These are phyloP conservation scores for Spongispora temasekensis DNA, from an alignment of 1,284 basidiomycete genomes.

Conservation along the genomic window DNA sequence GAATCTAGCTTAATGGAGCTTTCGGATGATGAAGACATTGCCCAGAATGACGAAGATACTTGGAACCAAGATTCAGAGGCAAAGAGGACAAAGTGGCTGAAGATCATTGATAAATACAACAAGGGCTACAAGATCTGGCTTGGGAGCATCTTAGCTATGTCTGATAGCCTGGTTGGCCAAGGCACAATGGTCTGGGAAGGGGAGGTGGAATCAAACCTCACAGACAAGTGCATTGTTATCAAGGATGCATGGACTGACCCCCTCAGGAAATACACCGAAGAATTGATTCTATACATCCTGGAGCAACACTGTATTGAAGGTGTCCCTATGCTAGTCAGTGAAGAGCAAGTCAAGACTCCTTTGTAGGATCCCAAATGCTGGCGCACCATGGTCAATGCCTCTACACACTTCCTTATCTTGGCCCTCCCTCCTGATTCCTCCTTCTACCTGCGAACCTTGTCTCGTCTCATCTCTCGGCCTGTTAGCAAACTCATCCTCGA, in stretches of 20 bases:
- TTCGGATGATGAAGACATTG: not conserved
- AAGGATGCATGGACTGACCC: slow-evolving; percentile 13
- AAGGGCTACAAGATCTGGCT: not conserved
- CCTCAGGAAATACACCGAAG: slow-evolving; percentile 8
- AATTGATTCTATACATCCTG: slow-evolving; percentile 7
- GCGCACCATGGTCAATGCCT: not conserved
- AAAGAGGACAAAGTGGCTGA: not conserved
- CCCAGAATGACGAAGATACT: not conserved
- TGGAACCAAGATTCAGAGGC: not conserved
- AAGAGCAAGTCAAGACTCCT: slow-evolving; percentile 8
- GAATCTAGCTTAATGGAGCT: not conserved
- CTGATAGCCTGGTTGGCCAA: slow-evolving; percentile 2
- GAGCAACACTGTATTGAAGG: not conserved
- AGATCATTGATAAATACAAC: not conserved
- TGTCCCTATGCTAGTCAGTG: slow-evolving; percentile 1
- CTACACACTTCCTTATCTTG: not conserved
- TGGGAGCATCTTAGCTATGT: not conserved
- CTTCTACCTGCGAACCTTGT: slow-evolving; percentile 2
- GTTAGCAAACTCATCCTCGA: not conserved
- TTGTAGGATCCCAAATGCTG: not conserved
- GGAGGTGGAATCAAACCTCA: not conserved
- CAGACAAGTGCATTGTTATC: not conserved
- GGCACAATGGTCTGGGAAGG: slow-evolving; percentile 9
- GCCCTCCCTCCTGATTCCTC: not conserved
- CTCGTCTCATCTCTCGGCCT: slow-evolving; percentile 4